Evolutionary conservation across 805 yeast genomes (phyloP), one percentile per base, ranked within the genome.

Genomic region (Candida pseudoglaebosa): DNA sequence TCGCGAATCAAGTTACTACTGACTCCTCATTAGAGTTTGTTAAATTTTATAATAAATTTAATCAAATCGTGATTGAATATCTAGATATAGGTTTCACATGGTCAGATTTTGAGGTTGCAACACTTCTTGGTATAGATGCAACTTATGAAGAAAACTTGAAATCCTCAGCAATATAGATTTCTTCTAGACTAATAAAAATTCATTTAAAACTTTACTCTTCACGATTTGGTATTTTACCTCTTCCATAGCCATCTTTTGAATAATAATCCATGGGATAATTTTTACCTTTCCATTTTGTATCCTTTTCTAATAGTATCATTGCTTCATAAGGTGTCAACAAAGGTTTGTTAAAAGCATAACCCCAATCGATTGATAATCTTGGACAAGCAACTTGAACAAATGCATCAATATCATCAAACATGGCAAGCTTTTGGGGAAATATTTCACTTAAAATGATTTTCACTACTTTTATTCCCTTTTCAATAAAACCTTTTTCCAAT

Each of bases 371-470:
- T 2, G 96, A 87, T 33, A 93, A 66, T 52, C 99, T 71, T 0
- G 99, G 99, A 57, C 99, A 93, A 0, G 99, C 99, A 2, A 93
- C 95, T 61, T 93, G 99, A 10, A 93, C 85, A 71, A 93, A 93
- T 2, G 90, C 95, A 61, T 93, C 99, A 13, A 91, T 78, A 52
- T 87, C 93, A 51, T 87, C 90, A 61, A 93, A 93, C 82, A 85
- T 83, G 8, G 96, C 82, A 26, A 93, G 67, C 51, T 93, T 93
- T 37, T 80, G 84, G 0, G 99, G 99, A 62, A 93, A 90, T 14
- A 93, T 88, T 59, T 93, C 99, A 40, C 95, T 84, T 12, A 93
- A 61, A 24, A 93, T 80, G 39, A 93, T 88, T 57, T 86, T 81
- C 1, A 87, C 86, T 2, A 85, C 87, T 8, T 73, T 74, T 36